Percentiles rank a stretch among this genome's conserved stretches.
Conservation (phyloP, 2,329 filamentous ascomycete species). For the Eutypa lata region DNA sequence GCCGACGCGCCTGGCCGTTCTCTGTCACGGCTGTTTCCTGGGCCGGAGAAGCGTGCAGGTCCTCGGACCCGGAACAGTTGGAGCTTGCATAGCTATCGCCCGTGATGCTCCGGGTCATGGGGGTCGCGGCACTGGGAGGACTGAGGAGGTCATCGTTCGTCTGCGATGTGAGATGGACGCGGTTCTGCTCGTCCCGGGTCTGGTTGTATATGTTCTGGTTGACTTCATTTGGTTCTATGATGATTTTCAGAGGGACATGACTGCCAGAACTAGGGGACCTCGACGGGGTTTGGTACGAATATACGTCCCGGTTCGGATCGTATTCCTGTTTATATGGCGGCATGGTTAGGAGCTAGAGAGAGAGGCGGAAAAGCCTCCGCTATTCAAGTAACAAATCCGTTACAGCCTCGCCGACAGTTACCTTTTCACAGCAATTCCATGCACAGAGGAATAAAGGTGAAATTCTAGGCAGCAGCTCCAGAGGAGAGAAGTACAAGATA, state of each 20-base stretch:
- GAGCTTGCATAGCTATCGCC: conserved; percentile 16
- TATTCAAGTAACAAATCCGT: too few relatives aligned
- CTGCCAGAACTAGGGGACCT: conserved; percentile 6
- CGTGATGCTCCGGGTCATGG: conserved; percentile 17
- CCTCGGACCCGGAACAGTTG: conserved; percentile 19
- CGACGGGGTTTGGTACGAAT: neutral
- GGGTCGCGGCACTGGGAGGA: conserved; percentile 12
- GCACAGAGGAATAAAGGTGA: too few relatives aligned
- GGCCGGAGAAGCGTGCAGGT: conserved; percentile 8
- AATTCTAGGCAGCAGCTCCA: too few relatives aligned
- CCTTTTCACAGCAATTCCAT: too few relatives aligned
- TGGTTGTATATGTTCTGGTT: conserved; percentile 26
- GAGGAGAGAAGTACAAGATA: neutral
- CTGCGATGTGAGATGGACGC: conserved; percentile 17
- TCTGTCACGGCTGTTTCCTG: conserved; percentile 9
- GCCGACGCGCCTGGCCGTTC: conserved; percentile 11
- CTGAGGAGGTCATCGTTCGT: conserved; percentile 12
- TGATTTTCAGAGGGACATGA: conserved; percentile 11
- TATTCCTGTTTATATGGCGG: neutral
- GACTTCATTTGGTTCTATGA: conserved; percentile 22
- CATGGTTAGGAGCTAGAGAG: neutral
- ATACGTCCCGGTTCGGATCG: neutral
- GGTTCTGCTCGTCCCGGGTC: conserved; percentile 21
- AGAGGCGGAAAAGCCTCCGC: too few relatives aligned
- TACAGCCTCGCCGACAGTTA: too few relatives aligned